phyloP scores from a whole-genome alignment of 2,329 filamentous ascomycete genomes.

The Fusarium foetens region DNA sequence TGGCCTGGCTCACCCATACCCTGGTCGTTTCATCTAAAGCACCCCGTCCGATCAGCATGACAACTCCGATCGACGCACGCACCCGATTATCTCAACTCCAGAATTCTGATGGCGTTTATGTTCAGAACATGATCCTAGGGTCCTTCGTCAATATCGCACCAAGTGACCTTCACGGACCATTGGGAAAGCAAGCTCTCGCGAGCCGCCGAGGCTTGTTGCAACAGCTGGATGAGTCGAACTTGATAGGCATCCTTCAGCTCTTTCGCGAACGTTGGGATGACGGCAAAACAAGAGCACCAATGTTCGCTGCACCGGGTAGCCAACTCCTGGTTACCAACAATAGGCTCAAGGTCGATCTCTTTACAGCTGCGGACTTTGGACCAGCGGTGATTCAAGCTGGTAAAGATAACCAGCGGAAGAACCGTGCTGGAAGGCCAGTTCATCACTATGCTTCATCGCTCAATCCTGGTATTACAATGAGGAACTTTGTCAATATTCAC shows the following conservation, averaged over 20 bases:
- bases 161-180: fast-evolving
- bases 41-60: neutral
- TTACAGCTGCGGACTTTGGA: neutral
- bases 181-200: neutral
- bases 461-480: fast-evolving
- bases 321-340: neutral
- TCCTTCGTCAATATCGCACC: neutral
- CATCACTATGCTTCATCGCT: neutral
- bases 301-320: neutral
- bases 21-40: fast-evolving
- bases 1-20: neutral
- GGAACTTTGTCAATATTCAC: neutral
- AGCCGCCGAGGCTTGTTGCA: neutral
- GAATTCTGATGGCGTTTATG: fast-evolving
- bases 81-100: neutral
- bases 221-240: neutral
- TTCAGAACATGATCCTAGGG: neutral
- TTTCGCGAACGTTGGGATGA: neutral
- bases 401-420: neutral
- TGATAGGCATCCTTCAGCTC: neutral
- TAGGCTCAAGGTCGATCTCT: neutral
- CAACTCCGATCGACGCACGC: neutral
- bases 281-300: neutral
- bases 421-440: fast-evolving
- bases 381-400: neutral